Evolutionary conservation across 768 basidiomycete species (phyloP).

Genomic region (Boletales sp.): DNA sequence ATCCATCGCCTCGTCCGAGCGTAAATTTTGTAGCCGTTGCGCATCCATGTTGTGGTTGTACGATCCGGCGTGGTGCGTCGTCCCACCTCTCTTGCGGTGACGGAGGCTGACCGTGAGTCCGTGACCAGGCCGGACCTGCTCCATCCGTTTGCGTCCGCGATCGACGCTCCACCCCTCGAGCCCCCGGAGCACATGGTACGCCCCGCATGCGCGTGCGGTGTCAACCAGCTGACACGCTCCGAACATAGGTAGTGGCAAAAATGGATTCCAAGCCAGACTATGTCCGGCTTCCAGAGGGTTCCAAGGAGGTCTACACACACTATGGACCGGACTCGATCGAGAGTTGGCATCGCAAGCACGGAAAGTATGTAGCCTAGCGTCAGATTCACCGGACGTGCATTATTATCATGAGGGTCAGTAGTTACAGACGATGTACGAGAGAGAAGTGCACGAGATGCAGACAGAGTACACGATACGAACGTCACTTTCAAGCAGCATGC

Average conservation of each 20-base stretch:
- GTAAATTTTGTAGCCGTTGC: conserved; percentile 62
- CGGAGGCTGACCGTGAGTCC: neutral
- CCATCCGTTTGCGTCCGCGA: conserved; percentile 67
- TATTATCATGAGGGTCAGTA: neutral
- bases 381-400: too few species aligned
- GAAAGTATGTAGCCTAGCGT: conserved; percentile 32
- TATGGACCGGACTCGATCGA: conserved; percentile 50
- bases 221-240: neutral
- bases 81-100: neutral
- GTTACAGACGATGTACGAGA: conserved; percentile 6
- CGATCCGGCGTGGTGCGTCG: conserved; percentile 48
- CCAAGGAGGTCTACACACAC: conserved; percentile 42
- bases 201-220: too few species aligned
- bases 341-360: conserved; percentile 56
- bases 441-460: neutral
- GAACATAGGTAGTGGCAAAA: conserved; percentile 41
- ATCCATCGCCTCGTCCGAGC: conserved; percentile 47
- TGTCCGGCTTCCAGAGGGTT: conserved; percentile 60
- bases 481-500: conserved; percentile 26
- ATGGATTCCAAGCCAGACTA: conserved; percentile 52
- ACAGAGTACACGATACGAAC: neutral
- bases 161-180: conserved; percentile 57
- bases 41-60: conserved; percentile 68
- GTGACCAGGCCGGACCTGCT: conserved; percentile 55
- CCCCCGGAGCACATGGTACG: conserved; percentile 48